These are phyloP conservation scores for Pseudoneurospora amorphoporcata DNA, from an alignment of 495 filamentous ascomycete genomes.

Conservation along the genomic window DNA sequence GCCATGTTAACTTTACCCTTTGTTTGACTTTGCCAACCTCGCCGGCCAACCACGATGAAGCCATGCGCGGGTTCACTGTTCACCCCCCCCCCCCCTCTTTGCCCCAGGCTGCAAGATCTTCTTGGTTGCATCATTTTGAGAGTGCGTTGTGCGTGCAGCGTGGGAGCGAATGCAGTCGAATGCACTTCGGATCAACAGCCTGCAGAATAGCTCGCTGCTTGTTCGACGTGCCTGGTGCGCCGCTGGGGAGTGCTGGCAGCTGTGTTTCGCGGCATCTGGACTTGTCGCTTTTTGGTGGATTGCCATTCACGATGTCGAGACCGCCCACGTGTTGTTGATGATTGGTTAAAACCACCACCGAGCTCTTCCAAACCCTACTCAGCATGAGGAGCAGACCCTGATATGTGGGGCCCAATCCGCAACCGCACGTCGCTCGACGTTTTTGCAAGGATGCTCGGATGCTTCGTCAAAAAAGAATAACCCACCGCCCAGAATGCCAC, in stretches of 20 bases:
- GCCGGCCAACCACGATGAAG: not conserved
- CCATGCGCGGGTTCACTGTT: not conserved
- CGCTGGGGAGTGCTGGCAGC: not conserved
- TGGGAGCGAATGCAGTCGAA: not conserved
- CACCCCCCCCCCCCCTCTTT: not conserved
- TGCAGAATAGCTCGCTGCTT: constrained; percentile 4
- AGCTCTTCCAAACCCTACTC: not conserved
- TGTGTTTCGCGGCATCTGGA: not conserved
- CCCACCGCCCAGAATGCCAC: not conserved
- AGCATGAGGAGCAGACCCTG: not conserved
- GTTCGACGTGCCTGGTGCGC: not conserved
- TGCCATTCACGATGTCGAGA: constrained; percentile 4
- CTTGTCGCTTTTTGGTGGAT: not conserved
- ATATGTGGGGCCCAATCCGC: not conserved
- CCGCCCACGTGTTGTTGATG: constrained; percentile 12
- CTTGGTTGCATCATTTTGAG: not conserved
- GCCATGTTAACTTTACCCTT: not conserved
- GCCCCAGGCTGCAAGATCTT: not conserved
- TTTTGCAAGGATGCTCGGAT: not conserved
- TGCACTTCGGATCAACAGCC: not conserved
- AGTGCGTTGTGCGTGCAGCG: not conserved
- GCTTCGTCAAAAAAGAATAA: not conserved
- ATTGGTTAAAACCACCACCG: constrained; percentile 3
- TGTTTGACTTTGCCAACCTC: not conserved
- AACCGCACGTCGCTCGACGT: not conserved